phyloP scores from a whole-genome alignment of 2,329 filamentous ascomycete genomes.

The Ciborinia camelliae region DNA sequence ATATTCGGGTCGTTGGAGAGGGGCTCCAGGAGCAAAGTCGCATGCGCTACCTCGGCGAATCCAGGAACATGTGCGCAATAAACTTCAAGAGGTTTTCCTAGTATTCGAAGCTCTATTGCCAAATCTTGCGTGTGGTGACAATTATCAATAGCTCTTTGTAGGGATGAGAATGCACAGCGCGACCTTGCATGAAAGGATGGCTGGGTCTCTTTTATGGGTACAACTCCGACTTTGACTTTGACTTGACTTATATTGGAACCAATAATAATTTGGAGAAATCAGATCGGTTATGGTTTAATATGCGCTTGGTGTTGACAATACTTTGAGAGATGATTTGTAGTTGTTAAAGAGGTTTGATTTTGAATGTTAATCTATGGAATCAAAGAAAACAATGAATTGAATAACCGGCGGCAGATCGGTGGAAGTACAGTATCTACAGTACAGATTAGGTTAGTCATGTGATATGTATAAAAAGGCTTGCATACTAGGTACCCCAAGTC shows the following conservation, averaged over 20 bases:
- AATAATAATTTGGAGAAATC: neutral
- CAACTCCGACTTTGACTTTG: too few relatives aligned
- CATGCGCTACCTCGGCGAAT: constrained; percentile 33
- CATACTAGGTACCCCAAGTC: neutral
- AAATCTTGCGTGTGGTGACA: constrained; percentile 9
- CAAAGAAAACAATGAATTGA: constrained; percentile 19
- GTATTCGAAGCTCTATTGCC: constrained; percentile 2
- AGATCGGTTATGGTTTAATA: neutral
- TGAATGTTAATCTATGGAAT: constrained; percentile 12
- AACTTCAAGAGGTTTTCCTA: constrained; percentile 13
- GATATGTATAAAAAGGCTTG: neutral
- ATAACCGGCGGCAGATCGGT: neutral
- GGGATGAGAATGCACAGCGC: constrained; percentile 32
- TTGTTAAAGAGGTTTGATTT: neutral
- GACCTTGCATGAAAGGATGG: constrained; percentile 34
- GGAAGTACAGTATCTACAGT: too few relatives aligned
- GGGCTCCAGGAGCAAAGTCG: constrained; percentile 30
- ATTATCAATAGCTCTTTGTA: constrained; percentile 23
- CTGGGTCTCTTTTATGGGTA: constrained; percentile 22
- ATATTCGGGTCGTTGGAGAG: constrained; percentile 16
- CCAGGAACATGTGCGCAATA: constrained; percentile 34
- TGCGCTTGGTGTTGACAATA: neutral
- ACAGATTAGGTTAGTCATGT: neutral
- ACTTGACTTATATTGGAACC: constrained; percentile 17
- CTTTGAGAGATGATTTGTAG: neutral